Conservation (phyloP, 129 eudicot genomes). For the Flaveria brownii region DNA sequence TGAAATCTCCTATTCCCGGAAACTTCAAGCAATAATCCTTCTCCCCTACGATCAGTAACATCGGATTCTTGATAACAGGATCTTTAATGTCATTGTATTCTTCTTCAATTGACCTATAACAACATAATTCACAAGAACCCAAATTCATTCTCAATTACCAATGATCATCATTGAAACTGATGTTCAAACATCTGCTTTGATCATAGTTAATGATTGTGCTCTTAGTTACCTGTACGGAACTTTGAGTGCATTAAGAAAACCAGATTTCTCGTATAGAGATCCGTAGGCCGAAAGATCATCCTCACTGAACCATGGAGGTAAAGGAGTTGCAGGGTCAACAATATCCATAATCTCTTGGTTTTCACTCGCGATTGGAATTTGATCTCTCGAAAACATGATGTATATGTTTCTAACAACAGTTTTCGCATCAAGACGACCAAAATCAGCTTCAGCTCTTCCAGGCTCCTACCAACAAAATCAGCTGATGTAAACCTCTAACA, state of each 20-base stretch:
- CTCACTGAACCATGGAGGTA: conserved; percentile 55
- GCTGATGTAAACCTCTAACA: too few species aligned
- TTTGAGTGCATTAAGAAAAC: conserved; percentile 44
- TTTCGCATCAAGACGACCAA: conserved; percentile 43
- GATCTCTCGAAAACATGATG: conserved; percentile 47
- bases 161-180: too few species aligned
- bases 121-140: not conserved
- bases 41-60: conserved; percentile 49
- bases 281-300: conserved; percentile 46
- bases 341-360: conserved; percentile 55
- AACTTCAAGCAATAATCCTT: conserved; percentile 51
- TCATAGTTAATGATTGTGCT: not conserved
- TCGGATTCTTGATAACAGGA: conserved; percentile 39
- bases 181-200: not conserved
- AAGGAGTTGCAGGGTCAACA: conserved; percentile 41
- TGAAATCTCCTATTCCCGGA: conserved; percentile 29
- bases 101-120: conserved; percentile 40
- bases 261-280: conserved; percentile 48
- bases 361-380: conserved; percentile 38
- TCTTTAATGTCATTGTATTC: conserved; percentile 42
- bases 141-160: not conserved
- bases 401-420: conserved; percentile 50
- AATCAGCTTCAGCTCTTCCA: conserved; percentile 55
- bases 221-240: conserved; percentile 50
- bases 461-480: conserved; percentile 38